A percentile compares a stretch with the other conserved stretches of the same genome.
Conservation (phyloP, 164 flowering plant species). For the grape (Vitis vinifera) region ASM3070453v1 NC_081817.1:24761001-24761500, state of each 20-base stretch:
- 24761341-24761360: neutral
- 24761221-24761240: conserved; percentile 85
- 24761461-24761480: too few species aligned
- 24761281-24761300: conserved; percentile 84
- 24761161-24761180: conserved; percentile 56
- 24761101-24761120: neutral
- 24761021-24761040: too few species aligned
- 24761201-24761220: conserved; percentile 68
- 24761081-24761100: too few species aligned
- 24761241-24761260: conserved; percentile 79
- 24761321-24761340: conserved; percentile 28
- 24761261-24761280: conserved; percentile 84
- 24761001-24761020: too few species aligned
- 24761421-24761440: too few species aligned
- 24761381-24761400: neutral
- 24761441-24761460: too few species aligned
- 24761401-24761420: too few species aligned
- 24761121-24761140: neutral
- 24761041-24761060: too few species aligned
- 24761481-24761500: too few species aligned
- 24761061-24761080: too few species aligned
- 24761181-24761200: conserved; percentile 29
- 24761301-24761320: conserved; percentile 62
- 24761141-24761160: neutral
- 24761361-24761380: neutral